Base-by-base conservation (phyloP, 208 protist species). In the Spironucleus salmonicida region DNA sequence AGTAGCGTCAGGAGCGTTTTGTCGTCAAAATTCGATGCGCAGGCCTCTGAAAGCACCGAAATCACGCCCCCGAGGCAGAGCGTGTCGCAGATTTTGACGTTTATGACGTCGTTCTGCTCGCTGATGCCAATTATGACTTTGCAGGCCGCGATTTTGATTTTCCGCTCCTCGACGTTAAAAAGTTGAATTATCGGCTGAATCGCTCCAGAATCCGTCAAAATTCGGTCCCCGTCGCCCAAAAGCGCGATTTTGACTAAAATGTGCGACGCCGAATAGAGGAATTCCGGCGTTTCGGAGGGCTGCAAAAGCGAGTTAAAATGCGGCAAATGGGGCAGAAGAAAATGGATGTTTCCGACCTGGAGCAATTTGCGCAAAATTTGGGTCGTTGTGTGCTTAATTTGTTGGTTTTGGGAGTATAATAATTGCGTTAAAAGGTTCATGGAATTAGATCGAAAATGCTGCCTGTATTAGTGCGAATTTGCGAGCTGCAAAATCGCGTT, bases 81-180 rank as follows among this genome's bases (percentile, higher is more conserved):
- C 34, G 34, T 67, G 23, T 38, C 15, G 61, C 34, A 39, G 61
- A 15, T 67, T n/a, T 15, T 30, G 15, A 15, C 35, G 61, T 30
- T 40, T 13, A 38, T 67, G 23, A 38, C 61, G 30, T 30, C 15
- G 13, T 15, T 15, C 61, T 67, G 19, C 23, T 15, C 19, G 61
- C 61, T 67, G 61, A 67, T 67, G 29, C 61, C 61, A 67, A 67
- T 30, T n/a, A 67, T 67, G 61, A 67, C 61, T 30, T 67, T 15
- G 61, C 61, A 67, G 15, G 61, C 61, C 30, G 61, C 61, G 15
- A 67, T 15, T 67, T 39, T 15, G 26, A 30, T 67, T 15, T 67
- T 67, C 15, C 15, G 19, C 26, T 67, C 61, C 15, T 67, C 30
- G 34, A 67, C 61, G 29, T 15, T 67, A 13, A 67, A 38, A 15